Evolutionary conservation across 2,329 filamentous ascomycete genomes (phyloP).

Genomic region (Claviceps digitariae): DNA sequence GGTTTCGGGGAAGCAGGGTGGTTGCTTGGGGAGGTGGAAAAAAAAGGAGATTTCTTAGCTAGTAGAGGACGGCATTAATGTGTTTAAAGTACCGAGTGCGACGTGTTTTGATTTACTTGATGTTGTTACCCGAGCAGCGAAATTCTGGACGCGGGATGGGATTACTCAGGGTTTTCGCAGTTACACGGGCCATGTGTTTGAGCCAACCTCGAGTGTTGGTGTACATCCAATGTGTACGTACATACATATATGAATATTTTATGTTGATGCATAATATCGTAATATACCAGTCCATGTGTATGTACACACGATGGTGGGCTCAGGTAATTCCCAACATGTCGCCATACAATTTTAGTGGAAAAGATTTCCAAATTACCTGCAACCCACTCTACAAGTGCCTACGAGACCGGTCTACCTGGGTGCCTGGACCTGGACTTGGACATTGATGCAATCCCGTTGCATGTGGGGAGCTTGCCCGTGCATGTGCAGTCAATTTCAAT

Average conservation of each 20-base stretch:
- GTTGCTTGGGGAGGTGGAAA: background rate
- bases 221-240: no score
- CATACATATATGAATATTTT: no score
- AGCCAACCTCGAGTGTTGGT: no score
- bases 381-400: background rate
- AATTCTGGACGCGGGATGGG: background rate
- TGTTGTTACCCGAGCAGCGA: background rate
- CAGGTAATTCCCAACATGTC: no score
- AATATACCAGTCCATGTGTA: no score
- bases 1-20: background rate
- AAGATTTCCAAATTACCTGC: no score
- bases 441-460: no score
- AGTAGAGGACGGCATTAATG: background rate
- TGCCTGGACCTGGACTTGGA: background rate
- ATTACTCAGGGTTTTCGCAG: background rate
- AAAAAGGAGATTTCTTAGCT: background rate
- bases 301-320: no score
- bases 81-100: background rate
- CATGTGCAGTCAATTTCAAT: background rate
- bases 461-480: background rate
- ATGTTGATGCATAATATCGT: no score
- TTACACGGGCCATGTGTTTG: background rate
- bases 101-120: background rate
- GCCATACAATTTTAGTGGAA: no score
- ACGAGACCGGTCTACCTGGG: background rate